Evolutionary conservation across 257 asterid genomes (phyloP).

Genomic region (Voacanga thouarsii): DNA sequence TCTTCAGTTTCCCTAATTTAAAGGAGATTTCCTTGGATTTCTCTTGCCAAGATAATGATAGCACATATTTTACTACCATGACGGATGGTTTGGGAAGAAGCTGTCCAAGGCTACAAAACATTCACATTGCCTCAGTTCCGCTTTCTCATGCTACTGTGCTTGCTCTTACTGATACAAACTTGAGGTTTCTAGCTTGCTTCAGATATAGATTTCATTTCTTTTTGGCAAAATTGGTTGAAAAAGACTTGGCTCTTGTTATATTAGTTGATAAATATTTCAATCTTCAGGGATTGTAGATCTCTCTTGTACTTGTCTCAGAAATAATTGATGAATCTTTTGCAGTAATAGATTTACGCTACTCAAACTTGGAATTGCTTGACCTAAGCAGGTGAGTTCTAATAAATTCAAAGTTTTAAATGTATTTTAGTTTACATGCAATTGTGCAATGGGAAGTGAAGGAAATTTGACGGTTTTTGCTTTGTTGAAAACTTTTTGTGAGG

Average conservation of each 20-base stretch:
- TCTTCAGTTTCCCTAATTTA: slow-evolving; percentile 76
- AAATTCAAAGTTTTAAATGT: no score
- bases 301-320: slow-evolving; percentile 89
- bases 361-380: slow-evolving; percentile 85
- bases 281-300: slow-evolving; percentile 65
- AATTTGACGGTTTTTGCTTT: no score
- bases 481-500: no score
- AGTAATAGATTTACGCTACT: slow-evolving; percentile 77
- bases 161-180: slow-evolving; percentile 73
- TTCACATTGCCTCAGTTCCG: slow-evolving; percentile 71
- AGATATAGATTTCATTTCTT: background rate
- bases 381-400: slow-evolving; percentile 76
- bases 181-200: slow-evolving; percentile 48
- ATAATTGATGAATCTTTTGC: slow-evolving; percentile 97
- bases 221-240: background rate
- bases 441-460: no score
- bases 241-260: background rate
- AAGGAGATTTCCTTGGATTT: slow-evolving; percentile 81
- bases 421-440: no score
- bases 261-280: background rate
- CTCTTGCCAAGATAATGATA: slow-evolving; percentile 75
- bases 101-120: slow-evolving; percentile 80
- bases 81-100: slow-evolving; percentile 72
- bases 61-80: slow-evolving; percentile 62
- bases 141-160: slow-evolving; percentile 83